These are phyloP conservation scores for Letharia lupina DNA, from an alignment of 495 filamentous ascomycete genomes.

Conservation along the genomic window DNA sequence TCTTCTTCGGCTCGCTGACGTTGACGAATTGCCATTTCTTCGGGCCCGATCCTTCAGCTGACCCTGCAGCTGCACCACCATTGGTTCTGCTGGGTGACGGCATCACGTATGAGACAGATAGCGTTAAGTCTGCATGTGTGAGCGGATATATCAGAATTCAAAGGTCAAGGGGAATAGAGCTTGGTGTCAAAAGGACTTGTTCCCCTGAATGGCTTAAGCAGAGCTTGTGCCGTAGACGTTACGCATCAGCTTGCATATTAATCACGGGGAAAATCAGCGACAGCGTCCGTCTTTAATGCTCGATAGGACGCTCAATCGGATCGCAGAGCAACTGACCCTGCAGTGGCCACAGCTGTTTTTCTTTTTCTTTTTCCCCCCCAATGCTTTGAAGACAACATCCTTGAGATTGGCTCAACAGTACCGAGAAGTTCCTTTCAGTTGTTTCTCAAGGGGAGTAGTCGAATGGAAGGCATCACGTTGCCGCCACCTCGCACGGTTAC, in stretches of 20 bases:
- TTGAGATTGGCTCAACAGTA: not conserved
- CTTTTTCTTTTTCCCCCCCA: no score
- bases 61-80: not conserved
- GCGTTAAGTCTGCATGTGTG: no score
- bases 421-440: not conserved
- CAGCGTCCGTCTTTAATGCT: not conserved
- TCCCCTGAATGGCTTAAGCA: not conserved
- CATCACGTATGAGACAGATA: not conserved
- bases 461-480: not conserved
- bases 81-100: not conserved
- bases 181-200: not conserved
- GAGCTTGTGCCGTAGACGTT: not conserved
- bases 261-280: not conserved
- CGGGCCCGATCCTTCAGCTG: not conserved
- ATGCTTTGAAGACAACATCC: not conserved
- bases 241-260: not conserved
- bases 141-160: no score
- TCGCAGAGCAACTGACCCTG: not conserved
- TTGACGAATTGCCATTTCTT: not conserved
- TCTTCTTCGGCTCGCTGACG: not conserved
- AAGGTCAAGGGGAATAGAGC: not conserved
- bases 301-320: not conserved
- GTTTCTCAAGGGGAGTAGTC: not conserved
- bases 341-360: not conserved
- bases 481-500: not conserved